Conservation (phyloP, 108 stramenopile genomes). For the Discostella pseudostelligera region DNA sequence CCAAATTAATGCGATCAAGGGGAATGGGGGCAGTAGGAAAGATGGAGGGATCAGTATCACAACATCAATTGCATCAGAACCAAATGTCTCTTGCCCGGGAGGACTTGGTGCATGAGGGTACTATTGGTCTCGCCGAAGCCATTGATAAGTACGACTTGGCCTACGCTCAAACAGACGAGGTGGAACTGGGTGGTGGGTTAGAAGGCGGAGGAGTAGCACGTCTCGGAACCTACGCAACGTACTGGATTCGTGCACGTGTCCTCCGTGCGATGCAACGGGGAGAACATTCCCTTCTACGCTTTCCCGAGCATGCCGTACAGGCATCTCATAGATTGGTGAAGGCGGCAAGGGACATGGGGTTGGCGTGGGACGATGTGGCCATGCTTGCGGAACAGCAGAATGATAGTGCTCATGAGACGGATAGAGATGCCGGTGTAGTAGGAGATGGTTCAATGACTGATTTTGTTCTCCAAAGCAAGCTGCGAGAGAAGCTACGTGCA, state of each 20-base stretch:
- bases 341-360: slow-evolving; percentile 57
- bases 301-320: slow-evolving; percentile 62
- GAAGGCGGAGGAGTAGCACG: slow-evolving; percentile 53
- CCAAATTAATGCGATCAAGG: slow-evolving; percentile 40
- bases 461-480: slow-evolving; percentile 40
- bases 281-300: slow-evolving; percentile 67
- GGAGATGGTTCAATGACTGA: slow-evolving; percentile 36
- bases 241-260: slow-evolving; percentile 91
- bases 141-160: slow-evolving; percentile 87
- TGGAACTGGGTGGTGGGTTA: neutral
- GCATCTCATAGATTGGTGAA: slow-evolving; percentile 55
- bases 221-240: slow-evolving; percentile 91
- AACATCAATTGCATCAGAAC: neutral
- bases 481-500: slow-evolving; percentile 19
- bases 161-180: slow-evolving; percentile 9
- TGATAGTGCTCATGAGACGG: neutral
- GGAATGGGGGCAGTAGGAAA: slow-evolving; percentile 14
- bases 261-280: slow-evolving; percentile 77
- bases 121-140: slow-evolving; percentile 85
- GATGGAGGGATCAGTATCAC: neutral
- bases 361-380: slow-evolving; percentile 50
- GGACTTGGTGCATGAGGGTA: slow-evolving; percentile 92
- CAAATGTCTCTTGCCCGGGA: slow-evolving; percentile 49
- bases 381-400: slow-evolving; percentile 20
- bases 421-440: slow-evolving; percentile 15